Base-by-base conservation (phyloP, 2,329 filamentous ascomycete genomes). In the Apiospora saccharicola region DNA sequence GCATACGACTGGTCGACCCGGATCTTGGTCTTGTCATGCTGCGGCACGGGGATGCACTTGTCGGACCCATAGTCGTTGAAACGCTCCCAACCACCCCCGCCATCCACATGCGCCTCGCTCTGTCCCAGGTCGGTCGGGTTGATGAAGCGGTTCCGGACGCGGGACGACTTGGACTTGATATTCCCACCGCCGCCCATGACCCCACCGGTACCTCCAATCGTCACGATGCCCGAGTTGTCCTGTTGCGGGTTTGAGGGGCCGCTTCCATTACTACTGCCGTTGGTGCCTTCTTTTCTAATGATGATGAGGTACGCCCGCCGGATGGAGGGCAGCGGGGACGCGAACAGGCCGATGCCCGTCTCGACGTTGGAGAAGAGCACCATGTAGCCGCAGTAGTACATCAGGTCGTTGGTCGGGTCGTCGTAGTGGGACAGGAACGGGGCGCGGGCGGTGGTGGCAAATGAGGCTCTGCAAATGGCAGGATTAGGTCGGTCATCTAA, bases 281-380 rank as follows among this genome's bases (percentile, higher is more conserved):
- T 30, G 14, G 7, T 4, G 34, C 67, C 43, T 34, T 67, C 57
- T 67, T 49, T 51, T 13, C 67, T 67, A 37, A 44, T 53, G 19
- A 70, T 2, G 46, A 74, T 71, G 1, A 74, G 57, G 14, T 34
- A 34, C 49, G 49, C 49, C 24, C 73, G 73, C 16, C 74, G 74
- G 8, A 75, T 47, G 3, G 71, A 69, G 2, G 74, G 74, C 14
- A 74, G 53, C 26, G 74, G 74, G 2, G 68, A 70, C 3, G 73
- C 73, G 41, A 75, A 68, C 44, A 73, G 72, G 19, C 73, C 74
- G 41, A 75, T 74, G 16, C 70, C 74, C 30, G 74, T 74, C 68
- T 78, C 76, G 67, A 77, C 64, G 69, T 75, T 75, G 30, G 76
- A 78, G 43, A 74, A 75, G 43, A 76, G 73, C 13, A 73, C 72